A percentile compares a stretch with the other conserved stretches of the same genome.
These are phyloP conservation scores for Tetrahymena thermophila DNA, from an alignment of 73 alveolate genomes.

Conservation along the genomic window DNA sequence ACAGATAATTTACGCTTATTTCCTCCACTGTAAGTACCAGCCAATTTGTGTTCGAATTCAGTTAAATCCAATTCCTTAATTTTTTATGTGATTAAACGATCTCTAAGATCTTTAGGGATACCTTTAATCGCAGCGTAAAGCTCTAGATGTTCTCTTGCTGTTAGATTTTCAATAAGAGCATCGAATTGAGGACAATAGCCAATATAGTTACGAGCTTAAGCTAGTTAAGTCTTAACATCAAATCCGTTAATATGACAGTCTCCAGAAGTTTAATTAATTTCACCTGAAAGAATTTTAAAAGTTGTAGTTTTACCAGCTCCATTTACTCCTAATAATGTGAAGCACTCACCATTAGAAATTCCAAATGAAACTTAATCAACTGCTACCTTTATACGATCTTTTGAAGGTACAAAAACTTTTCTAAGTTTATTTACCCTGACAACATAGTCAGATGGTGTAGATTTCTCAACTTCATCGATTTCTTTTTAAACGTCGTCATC, in stretches of 20 bases:
- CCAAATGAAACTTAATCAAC: conserved; percentile 87
- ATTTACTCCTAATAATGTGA: conserved; percentile 94
- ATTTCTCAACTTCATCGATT: conserved; percentile 9
- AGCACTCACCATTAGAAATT: conserved; percentile 93
- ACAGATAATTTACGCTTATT: conserved; percentile 96
- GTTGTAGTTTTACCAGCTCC: conserved; percentile 99
- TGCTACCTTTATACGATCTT: conserved; percentile 62
- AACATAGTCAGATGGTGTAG: conserved; percentile 46
- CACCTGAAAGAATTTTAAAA: conserved; percentile 91
- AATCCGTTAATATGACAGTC: conserved; percentile 75
- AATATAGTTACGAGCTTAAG: conserved; percentile 76
- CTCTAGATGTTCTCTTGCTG: conserved; percentile 92
- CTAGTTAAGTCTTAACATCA: conserved; percentile 68
- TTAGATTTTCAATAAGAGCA: conserved; percentile 85
- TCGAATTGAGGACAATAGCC: conserved; percentile 98
- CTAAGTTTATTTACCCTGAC: conserved; percentile 48
- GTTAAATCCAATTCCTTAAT: conserved; percentile 79
- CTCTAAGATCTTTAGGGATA: conserved; percentile 58
- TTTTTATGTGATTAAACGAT: conserved; percentile 60
- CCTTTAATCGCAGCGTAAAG: conserved; percentile 94
- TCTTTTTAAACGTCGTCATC: conserved; percentile 57
- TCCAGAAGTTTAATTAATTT: conserved; percentile 79
- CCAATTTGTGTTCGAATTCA: conserved; percentile 67
- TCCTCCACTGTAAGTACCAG: conserved; percentile 94
- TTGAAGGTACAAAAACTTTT: conserved; percentile 46